phyloP scores from a whole-genome alignment of 768 basidiomycete genomes.

The Rhodotorula graminis region DNA sequence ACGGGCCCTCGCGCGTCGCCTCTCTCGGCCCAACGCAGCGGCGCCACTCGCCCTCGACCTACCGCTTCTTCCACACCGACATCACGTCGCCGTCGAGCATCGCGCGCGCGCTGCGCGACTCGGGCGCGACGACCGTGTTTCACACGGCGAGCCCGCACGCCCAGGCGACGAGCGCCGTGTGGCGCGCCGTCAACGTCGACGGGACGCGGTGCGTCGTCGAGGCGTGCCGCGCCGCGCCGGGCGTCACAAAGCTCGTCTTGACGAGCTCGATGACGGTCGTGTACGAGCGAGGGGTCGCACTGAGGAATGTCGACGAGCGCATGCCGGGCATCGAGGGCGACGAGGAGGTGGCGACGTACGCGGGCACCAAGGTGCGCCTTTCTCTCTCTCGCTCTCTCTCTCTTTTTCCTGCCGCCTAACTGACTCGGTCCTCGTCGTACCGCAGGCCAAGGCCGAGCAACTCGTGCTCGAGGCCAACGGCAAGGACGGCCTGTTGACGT shows the following conservation, averaged over 20 bases:
- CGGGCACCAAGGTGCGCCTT: slow-evolving; percentile 65
- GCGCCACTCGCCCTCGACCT: neutral
- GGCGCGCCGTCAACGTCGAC: slow-evolving; percentile 86
- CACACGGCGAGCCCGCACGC: slow-evolving; percentile 77
- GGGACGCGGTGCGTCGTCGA: slow-evolving; percentile 80
- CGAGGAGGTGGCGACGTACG: slow-evolving; percentile 76
- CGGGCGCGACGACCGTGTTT: slow-evolving; percentile 76
- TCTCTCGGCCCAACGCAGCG: slow-evolving; percentile 86
- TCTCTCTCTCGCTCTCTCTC: neutral
- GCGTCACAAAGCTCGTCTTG: slow-evolving; percentile 82
- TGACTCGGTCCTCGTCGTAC: no score
- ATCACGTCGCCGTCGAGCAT: slow-evolving; percentile 73
- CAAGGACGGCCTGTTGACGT: slow-evolving; percentile 74
- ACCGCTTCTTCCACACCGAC: slow-evolving; percentile 67
- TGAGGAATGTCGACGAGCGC: slow-evolving; percentile 83
- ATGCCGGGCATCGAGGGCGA: slow-evolving; percentile 57
- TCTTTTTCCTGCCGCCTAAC: neutral
- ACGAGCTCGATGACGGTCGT: slow-evolving; percentile 89
- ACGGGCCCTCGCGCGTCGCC: slow-evolving; percentile 62
- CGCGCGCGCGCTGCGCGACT: slow-evolving; percentile 67
- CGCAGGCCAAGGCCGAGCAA: slow-evolving; percentile 66
- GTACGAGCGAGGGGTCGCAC: slow-evolving; percentile 65
- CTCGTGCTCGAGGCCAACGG: slow-evolving; percentile 81
- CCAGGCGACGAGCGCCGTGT: slow-evolving; percentile 59
- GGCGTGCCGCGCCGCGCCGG: slow-evolving; percentile 60